Conservation (phyloP, 108 stramenopile species). For the Fistulifera solaris region DNA sequence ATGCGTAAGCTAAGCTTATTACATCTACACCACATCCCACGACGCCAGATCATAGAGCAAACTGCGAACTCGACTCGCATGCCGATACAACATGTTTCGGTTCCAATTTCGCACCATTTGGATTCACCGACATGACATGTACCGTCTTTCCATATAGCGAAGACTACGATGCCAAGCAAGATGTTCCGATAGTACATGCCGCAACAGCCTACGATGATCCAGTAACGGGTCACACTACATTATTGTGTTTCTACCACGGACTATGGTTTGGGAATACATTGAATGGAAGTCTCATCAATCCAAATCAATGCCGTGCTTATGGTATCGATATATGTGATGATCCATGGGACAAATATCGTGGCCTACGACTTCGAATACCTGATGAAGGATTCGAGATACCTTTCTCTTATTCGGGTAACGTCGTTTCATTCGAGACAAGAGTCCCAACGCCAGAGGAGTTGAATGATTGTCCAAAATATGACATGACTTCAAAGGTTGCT, state of each 20-base stretch:
- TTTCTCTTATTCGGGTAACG: neutral
- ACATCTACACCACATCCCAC: no score
- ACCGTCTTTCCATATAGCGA: conserved; percentile 6
- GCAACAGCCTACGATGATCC: conserved; percentile 16
- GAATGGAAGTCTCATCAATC: conserved; percentile 16
- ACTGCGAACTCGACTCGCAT: conserved; percentile 19
- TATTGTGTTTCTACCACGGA: conserved; percentile 15
- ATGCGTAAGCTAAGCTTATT: no score
- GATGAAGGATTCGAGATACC: conserved; percentile 2
- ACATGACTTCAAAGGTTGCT: neutral
- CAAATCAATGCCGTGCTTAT: conserved; percentile 23
- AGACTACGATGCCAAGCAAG: neutral
- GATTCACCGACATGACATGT: no score
- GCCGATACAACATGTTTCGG: conserved; percentile 14
- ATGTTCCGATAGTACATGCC: conserved; percentile 23
- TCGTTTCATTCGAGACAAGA: conserved; percentile 7
- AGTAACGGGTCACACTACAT: conserved; percentile 10
- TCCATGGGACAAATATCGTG: conserved; percentile 2
- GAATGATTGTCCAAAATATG: neutral
- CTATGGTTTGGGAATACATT: conserved; percentile 18
- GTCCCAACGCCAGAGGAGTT: conserved; percentile 9
- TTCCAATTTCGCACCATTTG: no score
- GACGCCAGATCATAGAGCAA: no score
- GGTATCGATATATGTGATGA: conserved; percentile 18
- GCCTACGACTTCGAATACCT: neutral